Conservation (phyloP, 2,329 filamentous ascomycete species). For the Penicillium sp. region DNA sequence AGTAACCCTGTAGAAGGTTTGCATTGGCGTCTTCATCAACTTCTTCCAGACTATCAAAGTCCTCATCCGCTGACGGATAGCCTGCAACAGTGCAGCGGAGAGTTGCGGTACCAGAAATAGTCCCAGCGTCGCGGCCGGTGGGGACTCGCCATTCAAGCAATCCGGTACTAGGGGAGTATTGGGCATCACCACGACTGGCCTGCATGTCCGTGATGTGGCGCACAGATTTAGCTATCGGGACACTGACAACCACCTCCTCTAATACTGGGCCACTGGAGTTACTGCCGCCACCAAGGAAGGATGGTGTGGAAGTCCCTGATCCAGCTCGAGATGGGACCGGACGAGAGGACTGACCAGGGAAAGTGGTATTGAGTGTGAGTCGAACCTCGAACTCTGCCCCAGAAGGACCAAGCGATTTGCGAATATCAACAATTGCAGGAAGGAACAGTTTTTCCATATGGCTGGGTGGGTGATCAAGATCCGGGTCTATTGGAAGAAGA, state of each 20-base stretch:
- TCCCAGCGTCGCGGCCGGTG: constrained; percentile 67
- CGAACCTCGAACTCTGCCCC: constrained; percentile 89
- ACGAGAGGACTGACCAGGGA: constrained; percentile 51
- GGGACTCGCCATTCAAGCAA: constrained; percentile 80
- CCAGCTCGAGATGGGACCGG: constrained; percentile 41
- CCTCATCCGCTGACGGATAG: constrained; percentile 50
- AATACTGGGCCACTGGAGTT: constrained; percentile 62
- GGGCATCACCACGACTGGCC: constrained; percentile 78
- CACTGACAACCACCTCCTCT: constrained; percentile 74
- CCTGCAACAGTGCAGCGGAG: constrained; percentile 81
- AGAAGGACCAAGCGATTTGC: constrained; percentile 70
- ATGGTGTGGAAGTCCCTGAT: constrained; percentile 50
- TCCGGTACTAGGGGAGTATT: constrained; percentile 71
- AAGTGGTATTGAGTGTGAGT: constrained; percentile 68
- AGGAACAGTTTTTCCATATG: constrained; percentile 68
- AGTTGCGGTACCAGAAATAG: constrained; percentile 67
- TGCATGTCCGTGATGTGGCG: constrained; percentile 81
- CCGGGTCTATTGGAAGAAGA: constrained; percentile 69
- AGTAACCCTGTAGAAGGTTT: constrained; percentile 48
- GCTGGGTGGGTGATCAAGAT: constrained; percentile 56
- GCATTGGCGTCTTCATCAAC: constrained; percentile 33
- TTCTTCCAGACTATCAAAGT: constrained; percentile 43
- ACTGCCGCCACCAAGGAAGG: constrained; percentile 52
- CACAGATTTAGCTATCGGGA: constrained; percentile 77
- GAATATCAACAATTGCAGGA: constrained; percentile 78